These are phyloP conservation scores for Neurospora sp. DNA, from an alignment of 495 filamentous ascomycete genomes.

Conservation along the genomic window DNA sequence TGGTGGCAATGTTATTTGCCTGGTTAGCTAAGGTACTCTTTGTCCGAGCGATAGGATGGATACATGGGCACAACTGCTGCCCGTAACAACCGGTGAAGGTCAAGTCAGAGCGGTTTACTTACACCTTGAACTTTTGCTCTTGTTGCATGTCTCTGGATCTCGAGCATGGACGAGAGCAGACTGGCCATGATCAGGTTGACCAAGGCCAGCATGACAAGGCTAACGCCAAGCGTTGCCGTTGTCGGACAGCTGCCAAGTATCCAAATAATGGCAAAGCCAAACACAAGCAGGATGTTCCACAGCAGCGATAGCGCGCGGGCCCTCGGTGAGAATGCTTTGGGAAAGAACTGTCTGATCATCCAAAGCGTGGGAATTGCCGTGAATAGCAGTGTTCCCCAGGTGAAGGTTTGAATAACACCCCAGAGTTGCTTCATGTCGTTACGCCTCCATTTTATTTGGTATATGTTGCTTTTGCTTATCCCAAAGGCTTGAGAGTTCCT, in stretches of 20 bases:
- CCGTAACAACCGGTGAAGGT: neutral
- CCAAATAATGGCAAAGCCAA: neutral
- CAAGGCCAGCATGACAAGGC: neutral
- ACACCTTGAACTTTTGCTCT: neutral
- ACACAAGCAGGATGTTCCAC: neutral
- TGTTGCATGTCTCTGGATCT: neutral
- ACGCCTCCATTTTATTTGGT: too few species aligned
- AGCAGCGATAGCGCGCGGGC: neutral
- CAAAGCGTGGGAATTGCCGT: neutral
- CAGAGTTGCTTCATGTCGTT: accelerated
- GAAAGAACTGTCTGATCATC: neutral
- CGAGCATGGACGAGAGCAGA: neutral
- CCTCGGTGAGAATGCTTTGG: neutral
- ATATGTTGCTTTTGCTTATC: too few species aligned
- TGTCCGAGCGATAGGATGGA: neutral
- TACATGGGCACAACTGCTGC: neutral
- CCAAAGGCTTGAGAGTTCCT: too few species aligned
- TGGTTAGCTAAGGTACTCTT: neutral
- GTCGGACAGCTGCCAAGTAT: neutral
- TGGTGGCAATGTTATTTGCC: neutral
- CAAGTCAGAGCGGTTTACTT: neutral
- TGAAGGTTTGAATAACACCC: neutral
- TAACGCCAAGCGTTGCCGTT: neutral
- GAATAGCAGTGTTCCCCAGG: neutral
- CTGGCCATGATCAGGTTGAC: neutral